These are phyloP conservation scores for Jasminum sambac DNA, from an alignment of 257 asterid species.

Conservation along the genomic window DNA sequence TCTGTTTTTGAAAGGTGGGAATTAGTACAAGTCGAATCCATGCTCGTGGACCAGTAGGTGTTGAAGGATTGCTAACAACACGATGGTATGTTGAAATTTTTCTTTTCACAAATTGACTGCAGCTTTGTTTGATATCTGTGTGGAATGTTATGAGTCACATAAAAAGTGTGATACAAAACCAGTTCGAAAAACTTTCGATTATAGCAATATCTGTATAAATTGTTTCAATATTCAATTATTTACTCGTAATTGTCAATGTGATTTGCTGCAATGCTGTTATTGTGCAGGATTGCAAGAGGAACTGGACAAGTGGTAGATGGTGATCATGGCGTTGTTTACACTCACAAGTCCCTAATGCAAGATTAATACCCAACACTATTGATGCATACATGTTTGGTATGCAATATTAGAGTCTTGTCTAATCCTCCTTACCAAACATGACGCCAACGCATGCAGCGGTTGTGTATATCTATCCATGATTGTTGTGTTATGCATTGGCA, in stretches of 20 bases:
- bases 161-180: too few species aligned
- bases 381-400: neutral
- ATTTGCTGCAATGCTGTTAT: neutral
- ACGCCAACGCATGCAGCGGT: neutral
- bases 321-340: conserved; percentile 54
- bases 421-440: neutral
- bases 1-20: conserved; percentile 44
- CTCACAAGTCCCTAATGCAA: conserved; percentile 52
- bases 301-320: conserved; percentile 67
- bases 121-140: neutral
- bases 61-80: conserved; percentile 66
- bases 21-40: conserved; percentile 74
- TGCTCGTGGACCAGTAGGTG: conserved; percentile 79
- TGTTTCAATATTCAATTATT: neutral
- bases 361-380: conserved; percentile 13
- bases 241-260: neutral
- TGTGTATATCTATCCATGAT: neutral
- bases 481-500: neutral
- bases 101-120: neutral
- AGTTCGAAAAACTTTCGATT: too few species aligned
- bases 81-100: conserved; percentile 39
- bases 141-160: neutral
- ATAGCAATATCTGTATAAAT: too few species aligned
- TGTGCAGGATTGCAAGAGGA: conserved; percentile 62
- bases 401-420: neutral